Base-by-base conservation (phyloP, 495 filamentous ascomycete genomes). In the Acidiella bohemica region DNA sequence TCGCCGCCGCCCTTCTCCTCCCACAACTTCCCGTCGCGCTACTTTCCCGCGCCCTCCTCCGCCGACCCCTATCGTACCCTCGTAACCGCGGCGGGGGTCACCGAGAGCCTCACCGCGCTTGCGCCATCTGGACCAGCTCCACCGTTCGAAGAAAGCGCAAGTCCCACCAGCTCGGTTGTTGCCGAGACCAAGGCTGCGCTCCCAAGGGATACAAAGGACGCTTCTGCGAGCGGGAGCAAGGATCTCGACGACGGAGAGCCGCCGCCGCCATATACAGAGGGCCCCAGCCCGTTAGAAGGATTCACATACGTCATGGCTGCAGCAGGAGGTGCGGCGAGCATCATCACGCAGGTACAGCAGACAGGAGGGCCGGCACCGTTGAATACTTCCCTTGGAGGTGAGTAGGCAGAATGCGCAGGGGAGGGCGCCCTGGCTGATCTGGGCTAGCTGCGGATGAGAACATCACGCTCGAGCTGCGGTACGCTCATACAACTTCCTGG, bases 261-360 rank as follows among this genome's bases (percentile, higher is more conserved):
- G 16, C 90, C 90, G 46, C 90, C 90, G 33, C 90, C 90, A 27
- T 97, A 97, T 59, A 84, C 82, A 42, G 90, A 96, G 73, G 84
- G 86, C 47, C 78, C 70, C 41, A 94, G 84, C 62, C 92, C 92
- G 36, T 75, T 97, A 59, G 75, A 80, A 32, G 85, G 81, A 32
- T 97, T 97, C 56, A 80, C 82, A 53, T 97, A 94, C 76, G 77
- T 92, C 51, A 96, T 96, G 92, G 85, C 87, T 62, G 80, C 85
- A 56, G 85, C 87, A 61, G 87, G 85, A 70, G 90, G 86, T 62
- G 83, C 87, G 50, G 78, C 88, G 64, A 95, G 88, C 75, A 93
- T 97, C 57, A 87, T 97, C 62, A 97, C 90, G 61, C 90, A 97
- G 66, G 90, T 97, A 39, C 84, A 90, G 54, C 90, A 95, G 60